A percentile compares a stretch with the other conserved stretches of the same genome.
These are phyloP conservation scores for Pseudoneurospora amorphoporcata DNA, from an alignment of 495 filamentous ascomycete species.

Conservation along the genomic window DNA sequence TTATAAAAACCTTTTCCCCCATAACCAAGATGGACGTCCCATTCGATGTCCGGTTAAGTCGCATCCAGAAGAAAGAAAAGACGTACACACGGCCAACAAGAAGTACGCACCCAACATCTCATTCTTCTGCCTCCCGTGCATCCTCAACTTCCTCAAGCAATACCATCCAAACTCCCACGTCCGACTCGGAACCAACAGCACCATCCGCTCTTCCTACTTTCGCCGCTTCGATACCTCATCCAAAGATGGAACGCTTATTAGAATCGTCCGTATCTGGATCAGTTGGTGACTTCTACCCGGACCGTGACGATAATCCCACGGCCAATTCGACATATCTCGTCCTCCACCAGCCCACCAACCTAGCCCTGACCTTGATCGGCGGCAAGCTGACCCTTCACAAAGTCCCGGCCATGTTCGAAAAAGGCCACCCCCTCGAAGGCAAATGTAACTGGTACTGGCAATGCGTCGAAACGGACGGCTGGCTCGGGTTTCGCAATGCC, in stretches of 20 bases:
- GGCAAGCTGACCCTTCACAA: not conserved
- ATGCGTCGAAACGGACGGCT: not conserved
- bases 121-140: not conserved
- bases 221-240: not conserved
- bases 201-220: not conserved
- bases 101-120: not conserved
- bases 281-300: not conserved
- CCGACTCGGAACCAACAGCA: not conserved
- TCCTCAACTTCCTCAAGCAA: not conserved
- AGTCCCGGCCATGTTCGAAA: not conserved
- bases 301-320: not conserved
- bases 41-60: not conserved
- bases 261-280: not conserved
- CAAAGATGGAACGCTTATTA: not conserved
- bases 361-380: not conserved
- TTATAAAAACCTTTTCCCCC: no score
- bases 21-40: no score
- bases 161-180: not conserved
- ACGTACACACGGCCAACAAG: not conserved
- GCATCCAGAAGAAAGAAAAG: not conserved
- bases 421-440: not conserved
- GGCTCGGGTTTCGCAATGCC: not conserved
- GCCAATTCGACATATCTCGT: not conserved
- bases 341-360: not conserved
- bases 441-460: not conserved